Base-by-base conservation (phyloP, 306 rosid species). In the Acacia melanoxylon region DNA sequence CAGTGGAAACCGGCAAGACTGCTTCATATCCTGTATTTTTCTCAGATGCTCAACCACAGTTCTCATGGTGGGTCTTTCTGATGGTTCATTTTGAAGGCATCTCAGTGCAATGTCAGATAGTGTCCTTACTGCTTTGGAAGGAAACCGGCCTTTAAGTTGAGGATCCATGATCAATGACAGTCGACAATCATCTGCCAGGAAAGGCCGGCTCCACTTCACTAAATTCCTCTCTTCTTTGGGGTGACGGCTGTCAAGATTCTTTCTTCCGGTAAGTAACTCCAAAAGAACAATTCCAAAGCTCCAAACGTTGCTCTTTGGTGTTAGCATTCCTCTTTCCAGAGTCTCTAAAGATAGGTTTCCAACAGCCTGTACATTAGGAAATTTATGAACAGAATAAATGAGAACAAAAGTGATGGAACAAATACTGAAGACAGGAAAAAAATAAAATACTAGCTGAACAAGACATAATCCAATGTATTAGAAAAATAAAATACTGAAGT, bases 261-360 rank as follows among this genome's bases (percentile, higher is more conserved):
- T 89, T 82, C 97, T 86, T 31, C 98, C 99, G 0, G 98, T 93
- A 8, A 95, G 97, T 45, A 96, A 82, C 80, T 93, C 99, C 54
- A 93, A 88, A 86, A 96, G 98, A 78, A 93, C 79, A 54, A 92
- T 72, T 15, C 98, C 99, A 0, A 96, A 96, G 85, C 98, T 84
- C 96, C 97, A 95, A 25, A 92, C 97, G 12, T 91, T 92, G 88
- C 98, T 93, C 82, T 93, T 93, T 5, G 97, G 98, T 35, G 98
- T 96, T 52, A 96, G 91, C 91, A 89, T 61, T 84, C 98, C 97
- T 80, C 85, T 93, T 85, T 93, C 95, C 46, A 93, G 16, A 58
- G 99, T 96, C 87, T 95, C 97, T 72, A 82, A 74, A 7, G 98
- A 89, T n/a, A 95, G 88, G 82, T 90, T 91, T 79, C 89, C 91